phyloP scores from a whole-genome alignment of 1,139 yeast genomes.

The Saccharomycopsis crataegensis region DNA sequence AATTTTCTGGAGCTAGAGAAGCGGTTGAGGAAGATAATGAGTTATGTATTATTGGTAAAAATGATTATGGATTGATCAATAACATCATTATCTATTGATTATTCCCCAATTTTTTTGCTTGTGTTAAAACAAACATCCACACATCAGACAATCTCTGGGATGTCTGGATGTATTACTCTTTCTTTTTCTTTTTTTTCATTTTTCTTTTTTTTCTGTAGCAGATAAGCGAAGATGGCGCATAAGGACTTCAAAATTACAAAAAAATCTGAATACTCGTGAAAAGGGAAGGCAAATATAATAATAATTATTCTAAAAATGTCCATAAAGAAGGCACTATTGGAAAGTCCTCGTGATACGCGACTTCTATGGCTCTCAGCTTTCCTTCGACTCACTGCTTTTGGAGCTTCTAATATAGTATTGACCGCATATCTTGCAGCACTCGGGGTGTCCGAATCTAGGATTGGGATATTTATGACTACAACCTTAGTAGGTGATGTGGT shows the following conservation, averaged over 20 bases:
- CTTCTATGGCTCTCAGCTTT: conserved; percentile 67
- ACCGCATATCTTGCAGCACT: conserved; percentile 59
- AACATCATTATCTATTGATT: no score
- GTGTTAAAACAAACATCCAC: background rate
- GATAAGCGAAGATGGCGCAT: background rate
- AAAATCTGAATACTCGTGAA: background rate
- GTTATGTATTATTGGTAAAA: no score
- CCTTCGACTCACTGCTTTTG: conserved; percentile 69
- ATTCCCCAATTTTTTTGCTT: no score
- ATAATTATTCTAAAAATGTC: background rate
- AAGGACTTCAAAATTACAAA: background rate
- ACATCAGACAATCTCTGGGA: background rate
- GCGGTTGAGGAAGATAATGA: no score
- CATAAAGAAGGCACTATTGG: conserved; percentile 17
- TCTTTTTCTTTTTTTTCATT: background rate
- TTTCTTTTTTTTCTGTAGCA: background rate
- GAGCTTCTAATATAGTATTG: conserved; percentile 73
- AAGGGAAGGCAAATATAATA: background rate
- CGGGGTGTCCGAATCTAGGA: conserved; percentile 47
- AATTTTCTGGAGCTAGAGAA: no score
- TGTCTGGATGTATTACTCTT: background rate
- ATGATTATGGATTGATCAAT: no score
- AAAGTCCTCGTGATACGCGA: conserved; percentile 44
- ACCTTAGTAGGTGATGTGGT: conserved; percentile 76
- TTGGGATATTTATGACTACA: conserved; percentile 78